A percentile compares a stretch with the other conserved stretches of the same genome.
These are phyloP conservation scores for Mimosa bimucronata DNA, from an alignment of 306 rosid genomes.

Conservation along the genomic window DNA sequence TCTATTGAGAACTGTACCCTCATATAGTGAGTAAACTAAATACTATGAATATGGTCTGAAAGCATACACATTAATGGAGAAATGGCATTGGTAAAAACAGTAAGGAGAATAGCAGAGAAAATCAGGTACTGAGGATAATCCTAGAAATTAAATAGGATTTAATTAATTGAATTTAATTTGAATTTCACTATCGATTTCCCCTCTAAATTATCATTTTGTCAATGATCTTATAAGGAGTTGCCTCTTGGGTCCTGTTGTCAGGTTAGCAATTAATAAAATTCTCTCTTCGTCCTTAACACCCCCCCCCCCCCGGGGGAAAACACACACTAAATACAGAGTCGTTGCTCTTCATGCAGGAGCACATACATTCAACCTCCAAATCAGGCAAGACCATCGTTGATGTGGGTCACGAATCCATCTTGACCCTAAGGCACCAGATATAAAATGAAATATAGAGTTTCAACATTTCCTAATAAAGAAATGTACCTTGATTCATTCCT, in stretches of 20 bases:
- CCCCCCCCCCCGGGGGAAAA: too few relatives aligned
- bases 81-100: too few relatives aligned
- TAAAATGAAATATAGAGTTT: background rate
- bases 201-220: background rate
- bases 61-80: background rate
- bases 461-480: background rate
- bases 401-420: background rate
- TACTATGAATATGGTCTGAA: constrained; percentile 4
- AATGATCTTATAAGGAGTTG: background rate
- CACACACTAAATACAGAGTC: background rate
- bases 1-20: too few relatives aligned
- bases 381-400: background rate
- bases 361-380: background rate
- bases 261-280: too few relatives aligned
- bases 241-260: background rate
- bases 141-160: background rate
- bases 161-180: background rate
- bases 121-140: background rate
- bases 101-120: too few relatives aligned
- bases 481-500: constrained; percentile 63
- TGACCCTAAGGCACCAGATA: background rate
- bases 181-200: background rate
- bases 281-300: too few relatives aligned
- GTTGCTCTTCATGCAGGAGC: background rate
- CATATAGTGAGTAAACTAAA: too few relatives aligned